These are phyloP conservation scores for Acanthamoeba lenticulata DNA, from an alignment of 208 protist genomes.

Conservation along the genomic window DNA sequence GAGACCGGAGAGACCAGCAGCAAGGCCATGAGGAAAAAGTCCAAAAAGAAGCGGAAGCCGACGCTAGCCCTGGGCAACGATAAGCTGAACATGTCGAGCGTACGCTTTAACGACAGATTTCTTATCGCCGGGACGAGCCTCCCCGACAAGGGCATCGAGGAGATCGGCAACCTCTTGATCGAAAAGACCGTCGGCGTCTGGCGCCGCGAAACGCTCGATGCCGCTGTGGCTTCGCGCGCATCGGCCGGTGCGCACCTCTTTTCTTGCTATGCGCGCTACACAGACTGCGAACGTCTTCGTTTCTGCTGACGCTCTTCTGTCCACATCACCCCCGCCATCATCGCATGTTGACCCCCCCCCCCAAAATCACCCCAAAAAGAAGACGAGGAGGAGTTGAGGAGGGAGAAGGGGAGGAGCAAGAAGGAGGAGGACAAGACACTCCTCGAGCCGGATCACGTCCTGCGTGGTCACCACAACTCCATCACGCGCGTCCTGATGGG, in stretches of 20 bases:
- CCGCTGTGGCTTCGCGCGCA: not conserved
- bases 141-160: not conserved
- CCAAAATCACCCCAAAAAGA: too few species aligned
- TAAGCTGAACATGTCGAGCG: constrained; percentile 11
- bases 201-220: not conserved
- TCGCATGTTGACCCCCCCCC: too few species aligned
- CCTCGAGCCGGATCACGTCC: not conserved
- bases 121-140: constrained; percentile 42
- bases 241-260: not conserved
- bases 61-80: not conserved
- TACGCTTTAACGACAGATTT: constrained; percentile 33
- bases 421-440: too few species aligned
- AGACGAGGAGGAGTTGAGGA: not conserved
- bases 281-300: too few species aligned
- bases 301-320: too few species aligned
- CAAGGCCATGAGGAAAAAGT: not conserved
- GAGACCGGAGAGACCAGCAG: not conserved
- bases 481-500: not conserved
- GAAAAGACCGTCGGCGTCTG: constrained; percentile 51
- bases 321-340: too few species aligned
- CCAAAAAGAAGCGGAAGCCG: constrained; percentile 25
- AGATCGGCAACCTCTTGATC: constrained; percentile 15
- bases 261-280: too few species aligned
- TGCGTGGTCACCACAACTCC: not conserved
- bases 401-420: too few species aligned